Base-by-base conservation (phyloP, 2,329 filamentous ascomycete species). In the Elsinoe australis region DNA sequence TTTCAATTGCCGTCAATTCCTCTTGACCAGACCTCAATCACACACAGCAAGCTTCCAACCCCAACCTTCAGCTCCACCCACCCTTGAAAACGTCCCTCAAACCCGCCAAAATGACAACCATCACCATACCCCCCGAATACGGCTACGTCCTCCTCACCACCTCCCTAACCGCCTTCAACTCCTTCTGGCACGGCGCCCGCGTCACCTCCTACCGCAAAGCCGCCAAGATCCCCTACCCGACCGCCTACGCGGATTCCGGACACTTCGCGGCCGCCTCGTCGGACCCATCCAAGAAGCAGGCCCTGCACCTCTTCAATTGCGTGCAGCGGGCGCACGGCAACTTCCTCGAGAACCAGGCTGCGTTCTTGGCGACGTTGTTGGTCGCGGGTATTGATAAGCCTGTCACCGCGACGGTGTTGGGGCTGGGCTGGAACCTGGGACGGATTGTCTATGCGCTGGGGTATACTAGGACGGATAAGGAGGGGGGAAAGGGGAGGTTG, bases 281-380 rank as follows among this genome's bases (percentile, higher is more conserved):
- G 3, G 55, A 62, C 2, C 58, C 62, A 15, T 59, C 62, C 10
- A 69, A 59, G 65, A 71, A 65, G 65, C 56, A 61, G 58, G 64
- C 57, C 17, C 61, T 71, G 58, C 60, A 71, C 51, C 56, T 67
- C 24, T 73, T 71, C 65, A 73, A 73, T 63, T 64, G 56, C 64
- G 75, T 74, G 18, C 74, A 78, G 56, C 68, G 75, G 54, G 71
- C 74, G 14, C 62, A 65, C 49, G 67, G 68, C 58, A 80, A 82
- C 63, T 79, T 73, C 64, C 64, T 75, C 55, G 79, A 82, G 65
- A 78, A 79, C 61, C 69, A 75, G 52, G 57, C 71, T 2, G 68
- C 71, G 48, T 70, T 71, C 3, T 68, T 78, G 36, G 64, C 71
- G 19, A 68, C 68, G 39, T 67, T 76, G 57, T 64, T 80, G 14